Evolutionary conservation across 108 stramenopile genomes (phyloP), one percentile per base, ranked within the genome.

Genomic region (Skeletonema menzelii): DNA sequence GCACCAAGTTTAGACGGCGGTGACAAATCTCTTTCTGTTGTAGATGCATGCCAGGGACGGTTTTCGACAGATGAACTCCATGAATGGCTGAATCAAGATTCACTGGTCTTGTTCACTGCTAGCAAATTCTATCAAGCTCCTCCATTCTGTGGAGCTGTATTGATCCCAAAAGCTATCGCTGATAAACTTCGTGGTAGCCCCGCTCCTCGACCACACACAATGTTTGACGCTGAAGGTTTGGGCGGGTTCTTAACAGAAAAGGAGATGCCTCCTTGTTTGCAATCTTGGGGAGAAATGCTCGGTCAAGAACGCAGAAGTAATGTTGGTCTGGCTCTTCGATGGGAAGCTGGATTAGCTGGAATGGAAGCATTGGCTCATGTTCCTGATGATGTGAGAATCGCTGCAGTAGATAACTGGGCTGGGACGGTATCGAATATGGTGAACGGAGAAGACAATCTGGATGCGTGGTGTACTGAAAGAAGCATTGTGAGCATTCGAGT

Each of bases 61-160:
- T 90, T 90, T 44, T 80, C 86, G 7, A 30, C 62, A 10, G 76
- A 87, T 32, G 89, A 90, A 76, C 67, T 90, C 57, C 75, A 87
- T 24, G 67, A 57, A 30, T 90, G 89, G 89, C 44, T 90, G 0
- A 83, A 84, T 14, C 83, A 87, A 65, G 89, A 90, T 76, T 84
- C 84, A 15, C 35, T 90, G 30, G 84, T 90, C 12, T 59, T 90
- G 32, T 90, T 86, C 60, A 90, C 89, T 15, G 85, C 72, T 37
- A 90, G 89, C 70, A 90, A 90, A 55, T 90, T 90, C 73, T 90
- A 84, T 53, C 89, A 90, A 61, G 89, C 89, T 13, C 89, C 89
- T 35, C 89, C 89, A 37, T 90, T 82, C 44, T 82, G 75, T 73
- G 87, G 87, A 34, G 87, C 88, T 10, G 75, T 89, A 7, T 70